phyloP scores from a whole-genome alignment of 164 flowering plant species.

The Tetrastigma voinierianum region DNA sequence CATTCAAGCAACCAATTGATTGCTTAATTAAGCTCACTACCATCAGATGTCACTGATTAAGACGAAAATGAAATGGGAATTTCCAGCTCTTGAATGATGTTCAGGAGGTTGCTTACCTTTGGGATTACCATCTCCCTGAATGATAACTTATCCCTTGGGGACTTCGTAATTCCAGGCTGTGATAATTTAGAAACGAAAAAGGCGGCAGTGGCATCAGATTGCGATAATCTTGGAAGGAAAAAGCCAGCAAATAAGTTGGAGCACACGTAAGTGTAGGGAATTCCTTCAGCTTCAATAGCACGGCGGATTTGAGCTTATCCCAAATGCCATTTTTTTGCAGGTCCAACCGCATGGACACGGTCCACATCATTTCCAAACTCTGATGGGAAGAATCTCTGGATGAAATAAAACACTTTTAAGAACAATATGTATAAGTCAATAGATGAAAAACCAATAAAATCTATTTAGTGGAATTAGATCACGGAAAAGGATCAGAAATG shows the following conservation, averaged over 20 bases:
- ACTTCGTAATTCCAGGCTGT: conserved; percentile 8
- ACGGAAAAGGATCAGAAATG: no score
- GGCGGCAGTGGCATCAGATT: conserved; percentile 11
- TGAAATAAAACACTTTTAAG: background rate
- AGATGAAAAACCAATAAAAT: no score
- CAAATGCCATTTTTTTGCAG: conserved; percentile 29
- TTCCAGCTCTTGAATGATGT: no score
- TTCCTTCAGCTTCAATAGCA: conserved; percentile 32
- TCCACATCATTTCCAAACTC: conserved; percentile 48
- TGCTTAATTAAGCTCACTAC: no score
- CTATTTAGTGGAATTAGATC: no score
- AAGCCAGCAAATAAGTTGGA: conserved; percentile 13
- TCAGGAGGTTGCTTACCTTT: conserved; percentile 11
- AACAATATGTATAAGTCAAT: no score
- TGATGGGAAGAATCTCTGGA: conserved; percentile 42
- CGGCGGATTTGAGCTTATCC: conserved; percentile 25
- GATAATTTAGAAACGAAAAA: conserved; percentile 8
- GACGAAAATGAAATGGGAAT: no score
- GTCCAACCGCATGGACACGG: conserved; percentile 34
- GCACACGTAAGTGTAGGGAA: conserved; percentile 26
- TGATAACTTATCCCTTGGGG: conserved; percentile 23
- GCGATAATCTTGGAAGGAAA: conserved; percentile 9
- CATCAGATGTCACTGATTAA: no score
- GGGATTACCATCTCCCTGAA: conserved; percentile 20
- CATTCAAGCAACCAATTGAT: no score